Conservation (phyloP, 306 rosid species). For the Vicia sativa region DNA sequence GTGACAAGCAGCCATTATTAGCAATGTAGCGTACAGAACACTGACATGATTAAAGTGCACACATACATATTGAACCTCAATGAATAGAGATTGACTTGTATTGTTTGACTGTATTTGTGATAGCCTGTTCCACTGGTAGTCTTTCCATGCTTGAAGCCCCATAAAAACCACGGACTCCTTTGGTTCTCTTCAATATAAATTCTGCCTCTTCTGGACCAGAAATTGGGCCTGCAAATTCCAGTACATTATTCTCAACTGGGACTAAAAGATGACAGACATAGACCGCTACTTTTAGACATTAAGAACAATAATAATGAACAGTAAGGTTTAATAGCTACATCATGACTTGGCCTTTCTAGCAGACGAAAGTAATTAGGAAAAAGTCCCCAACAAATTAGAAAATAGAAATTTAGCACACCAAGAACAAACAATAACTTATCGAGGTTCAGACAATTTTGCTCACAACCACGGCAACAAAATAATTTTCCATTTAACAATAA, state of each 20-base stretch:
- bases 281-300: background rate
- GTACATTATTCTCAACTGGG: constrained; percentile 24
- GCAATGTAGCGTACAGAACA: constrained; percentile 27
- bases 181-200: constrained; percentile 78
- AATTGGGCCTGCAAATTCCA: constrained; percentile 73
- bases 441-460: background rate
- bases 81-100: constrained; percentile 69
- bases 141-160: constrained; percentile 98
- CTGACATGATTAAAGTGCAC: constrained; percentile 33
- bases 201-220: constrained; percentile 87
- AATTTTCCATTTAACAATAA: constrained; percentile 13
- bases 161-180: constrained; percentile 88
- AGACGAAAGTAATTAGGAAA: background rate
- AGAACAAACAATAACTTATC: constrained; percentile 16
- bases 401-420: constrained; percentile 20
- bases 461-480: constrained; percentile 9
- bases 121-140: constrained; percentile 91
- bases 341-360: background rate
- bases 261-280: constrained; percentile 24
- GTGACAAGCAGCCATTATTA: constrained; percentile 12
- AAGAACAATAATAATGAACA: constrained; percentile 17
- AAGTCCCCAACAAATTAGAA: constrained; percentile 10
- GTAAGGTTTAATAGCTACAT: constrained; percentile 6
- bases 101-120: constrained; percentile 70
- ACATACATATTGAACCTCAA: constrained; percentile 43